Evolutionary conservation across 345 rosid species (phyloP).

Genomic region (Odontarrhena argentea): DNA sequence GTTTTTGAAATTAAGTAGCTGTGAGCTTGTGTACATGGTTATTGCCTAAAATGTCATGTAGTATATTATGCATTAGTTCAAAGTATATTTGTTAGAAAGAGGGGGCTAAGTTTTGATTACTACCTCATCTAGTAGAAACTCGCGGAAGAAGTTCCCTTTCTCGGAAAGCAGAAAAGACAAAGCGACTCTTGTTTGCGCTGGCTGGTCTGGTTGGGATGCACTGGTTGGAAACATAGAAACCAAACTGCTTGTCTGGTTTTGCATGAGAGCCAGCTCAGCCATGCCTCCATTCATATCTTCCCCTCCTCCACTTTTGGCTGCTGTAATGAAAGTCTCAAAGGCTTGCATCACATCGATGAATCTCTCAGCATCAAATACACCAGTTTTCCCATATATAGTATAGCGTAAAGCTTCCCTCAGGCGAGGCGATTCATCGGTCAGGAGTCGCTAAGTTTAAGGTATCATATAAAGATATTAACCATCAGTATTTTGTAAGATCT

Average conservation of each 20-base stretch:
- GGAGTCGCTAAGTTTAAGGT: slow-evolving; percentile 64
- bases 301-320: slow-evolving; percentile 99
- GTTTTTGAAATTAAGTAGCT: neutral
- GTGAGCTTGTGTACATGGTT: neutral
- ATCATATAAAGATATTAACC: slow-evolving; percentile 16
- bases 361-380: slow-evolving; percentile 96
- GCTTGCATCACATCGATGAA: slow-evolving; percentile 99
- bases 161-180: slow-evolving; percentile 83
- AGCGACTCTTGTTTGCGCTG: slow-evolving; percentile 86
- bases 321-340: slow-evolving; percentile 86
- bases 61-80: neutral
- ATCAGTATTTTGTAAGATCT: slow-evolving; percentile 16
- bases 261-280: slow-evolving; percentile 87
- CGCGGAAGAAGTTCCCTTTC: slow-evolving; percentile 86
- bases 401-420: slow-evolving; percentile 82
- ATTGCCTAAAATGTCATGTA: neutral
- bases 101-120: slow-evolving; percentile 12
- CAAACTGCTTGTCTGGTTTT: slow-evolving; percentile 43
- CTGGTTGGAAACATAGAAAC: slow-evolving; percentile 47
- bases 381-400: slow-evolving; percentile 89
- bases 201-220: slow-evolving; percentile 56
- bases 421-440: slow-evolving; percentile 90
- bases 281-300: slow-evolving; percentile 79
- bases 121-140: slow-evolving; percentile 98
- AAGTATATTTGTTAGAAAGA: neutral